Evolutionary conservation across 192 early-diverging fungal species (phyloP).

Genomic region (Endogone sp.): DNA sequence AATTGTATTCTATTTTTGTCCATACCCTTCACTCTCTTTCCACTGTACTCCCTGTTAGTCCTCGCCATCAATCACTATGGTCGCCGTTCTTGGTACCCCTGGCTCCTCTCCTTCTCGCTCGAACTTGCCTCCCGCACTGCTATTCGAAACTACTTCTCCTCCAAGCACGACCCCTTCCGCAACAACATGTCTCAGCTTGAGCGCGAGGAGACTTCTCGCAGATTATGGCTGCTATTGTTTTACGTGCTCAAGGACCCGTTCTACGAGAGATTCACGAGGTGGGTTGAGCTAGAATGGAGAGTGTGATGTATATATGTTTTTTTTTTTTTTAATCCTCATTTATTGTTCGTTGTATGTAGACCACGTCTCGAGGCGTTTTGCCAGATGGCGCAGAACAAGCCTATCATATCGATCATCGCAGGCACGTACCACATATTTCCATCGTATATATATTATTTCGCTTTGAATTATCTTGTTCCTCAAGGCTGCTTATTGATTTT

Average conservation of each 20-base stretch:
- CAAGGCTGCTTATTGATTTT: too few relatives aligned
- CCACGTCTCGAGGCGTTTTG: conserved; percentile 61
- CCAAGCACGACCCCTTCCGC: conserved; percentile 29
- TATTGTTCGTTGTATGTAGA: conserved; percentile 24
- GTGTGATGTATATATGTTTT: too few relatives aligned
- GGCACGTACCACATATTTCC: too few relatives aligned
- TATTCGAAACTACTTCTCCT: conserved; percentile 28
- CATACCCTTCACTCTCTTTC: background rate
- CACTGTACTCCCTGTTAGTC: conserved; percentile 35
- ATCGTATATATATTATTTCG: too few relatives aligned
- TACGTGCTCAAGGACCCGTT: conserved; percentile 86
- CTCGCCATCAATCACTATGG: conserved; percentile 74
- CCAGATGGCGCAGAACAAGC: conserved; percentile 63
- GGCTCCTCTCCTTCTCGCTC: conserved; percentile 72
- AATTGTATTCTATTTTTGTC: background rate
- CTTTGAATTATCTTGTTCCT: too few relatives aligned
- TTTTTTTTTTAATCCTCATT: conserved; percentile 1
- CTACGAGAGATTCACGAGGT: conserved; percentile 76
- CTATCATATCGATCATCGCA: conserved; percentile 72
- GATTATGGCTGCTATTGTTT: conserved; percentile 70
- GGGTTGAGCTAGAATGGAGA: too few relatives aligned
- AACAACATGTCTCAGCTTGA: conserved; percentile 61
- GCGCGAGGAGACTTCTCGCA: conserved; percentile 68
- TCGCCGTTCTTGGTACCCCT: conserved; percentile 73
- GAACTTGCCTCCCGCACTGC: conserved; percentile 57